Evolutionary conservation across 2,329 filamentous ascomycete species (phyloP).

Genomic region (Alternaria infectoria): DNA sequence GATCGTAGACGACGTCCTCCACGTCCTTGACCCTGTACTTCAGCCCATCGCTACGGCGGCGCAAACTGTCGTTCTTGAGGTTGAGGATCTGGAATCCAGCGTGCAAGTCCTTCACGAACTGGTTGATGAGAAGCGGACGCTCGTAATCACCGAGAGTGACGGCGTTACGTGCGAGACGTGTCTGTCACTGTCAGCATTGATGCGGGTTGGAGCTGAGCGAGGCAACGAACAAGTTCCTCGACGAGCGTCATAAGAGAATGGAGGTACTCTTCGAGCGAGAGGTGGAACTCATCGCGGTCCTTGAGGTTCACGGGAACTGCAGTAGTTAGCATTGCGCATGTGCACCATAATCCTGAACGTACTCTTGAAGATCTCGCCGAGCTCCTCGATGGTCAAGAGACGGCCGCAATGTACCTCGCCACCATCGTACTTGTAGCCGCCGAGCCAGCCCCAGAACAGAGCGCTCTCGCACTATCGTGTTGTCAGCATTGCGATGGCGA

Average conservation of each 20-base stretch:
- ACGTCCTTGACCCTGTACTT: slow-evolving; percentile 99
- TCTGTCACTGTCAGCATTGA: slow-evolving; percentile 48
- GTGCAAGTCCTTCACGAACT: slow-evolving; percentile 93
- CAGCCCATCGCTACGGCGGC: slow-evolving; percentile 87
- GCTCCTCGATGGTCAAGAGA: slow-evolving; percentile 86
- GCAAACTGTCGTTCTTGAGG: slow-evolving; percentile 90
- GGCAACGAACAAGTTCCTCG: slow-evolving; percentile 74
- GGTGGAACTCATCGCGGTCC: slow-evolving; percentile 86
- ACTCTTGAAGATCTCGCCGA: slow-evolving; percentile 80
- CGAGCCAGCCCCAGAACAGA: slow-evolving; percentile 76
- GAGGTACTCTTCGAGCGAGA: slow-evolving; percentile 97
- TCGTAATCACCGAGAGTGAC: slow-evolving; percentile 90
- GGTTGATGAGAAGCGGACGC: slow-evolving; percentile 84
- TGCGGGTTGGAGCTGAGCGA: background rate
- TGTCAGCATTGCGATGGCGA: slow-evolving; percentile 8
- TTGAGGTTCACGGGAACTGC: slow-evolving; percentile 90
- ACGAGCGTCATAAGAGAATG: slow-evolving; percentile 85
- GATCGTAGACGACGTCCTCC: slow-evolving; percentile 96
- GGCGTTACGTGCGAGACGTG: slow-evolving; percentile 89
- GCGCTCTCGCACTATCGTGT: slow-evolving; percentile 60
- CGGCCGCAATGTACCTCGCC: slow-evolving; percentile 62
- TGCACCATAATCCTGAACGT: slow-evolving; percentile 27
- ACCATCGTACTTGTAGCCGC: slow-evolving; percentile 67
- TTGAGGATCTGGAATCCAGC: slow-evolving; percentile 97
- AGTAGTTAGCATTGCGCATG: slow-evolving; percentile 9